phyloP scores from a whole-genome alignment of 2,329 filamentous ascomycete genomes.

The Penicillium sp. region DNA sequence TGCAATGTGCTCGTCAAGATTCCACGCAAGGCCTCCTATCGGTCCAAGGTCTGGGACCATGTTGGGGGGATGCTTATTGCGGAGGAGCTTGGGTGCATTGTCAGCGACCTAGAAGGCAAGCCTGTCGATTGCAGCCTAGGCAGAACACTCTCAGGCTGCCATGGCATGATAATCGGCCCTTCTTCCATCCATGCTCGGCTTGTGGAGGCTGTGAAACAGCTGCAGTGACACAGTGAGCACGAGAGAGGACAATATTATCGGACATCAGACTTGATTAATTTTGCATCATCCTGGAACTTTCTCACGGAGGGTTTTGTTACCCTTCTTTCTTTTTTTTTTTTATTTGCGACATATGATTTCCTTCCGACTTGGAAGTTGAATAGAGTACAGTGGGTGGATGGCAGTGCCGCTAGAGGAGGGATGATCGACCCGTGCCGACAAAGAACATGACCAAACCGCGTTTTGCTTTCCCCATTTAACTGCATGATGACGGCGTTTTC shows the following conservation, averaged over 20 bases:
- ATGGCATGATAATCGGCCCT: constrained; percentile 49
- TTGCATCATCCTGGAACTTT: not conserved
- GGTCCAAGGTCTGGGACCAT: constrained; percentile 61
- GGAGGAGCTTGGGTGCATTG: constrained; percentile 55
- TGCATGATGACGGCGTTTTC: constrained; percentile 4
- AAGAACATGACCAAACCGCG: not conserved
- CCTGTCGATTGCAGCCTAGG: constrained; percentile 54
- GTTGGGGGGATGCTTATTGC: constrained; percentile 58
- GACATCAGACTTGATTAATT: not conserved
- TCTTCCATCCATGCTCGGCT: constrained; percentile 40
- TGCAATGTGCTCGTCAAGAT: constrained; percentile 57
- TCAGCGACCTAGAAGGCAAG: constrained; percentile 57
- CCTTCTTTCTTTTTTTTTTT: not conserved
- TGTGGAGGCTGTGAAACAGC: constrained; percentile 38
- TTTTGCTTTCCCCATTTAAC: not conserved
- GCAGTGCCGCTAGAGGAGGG: not conserved
- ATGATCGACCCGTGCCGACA: constrained; percentile 4
- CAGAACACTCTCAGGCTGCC: constrained; percentile 43
- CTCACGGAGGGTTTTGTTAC: not conserved
- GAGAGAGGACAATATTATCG: not conserved
- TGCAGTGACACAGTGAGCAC: constrained; percentile 16
- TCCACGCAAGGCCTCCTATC: constrained; percentile 48
- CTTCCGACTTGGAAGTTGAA: too few species aligned
- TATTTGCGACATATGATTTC: too few species aligned
- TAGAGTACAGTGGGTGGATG: not conserved